Conservation (phyloP, 192 early-diverging fungal genomes). For the Backusella sp. region DNA sequence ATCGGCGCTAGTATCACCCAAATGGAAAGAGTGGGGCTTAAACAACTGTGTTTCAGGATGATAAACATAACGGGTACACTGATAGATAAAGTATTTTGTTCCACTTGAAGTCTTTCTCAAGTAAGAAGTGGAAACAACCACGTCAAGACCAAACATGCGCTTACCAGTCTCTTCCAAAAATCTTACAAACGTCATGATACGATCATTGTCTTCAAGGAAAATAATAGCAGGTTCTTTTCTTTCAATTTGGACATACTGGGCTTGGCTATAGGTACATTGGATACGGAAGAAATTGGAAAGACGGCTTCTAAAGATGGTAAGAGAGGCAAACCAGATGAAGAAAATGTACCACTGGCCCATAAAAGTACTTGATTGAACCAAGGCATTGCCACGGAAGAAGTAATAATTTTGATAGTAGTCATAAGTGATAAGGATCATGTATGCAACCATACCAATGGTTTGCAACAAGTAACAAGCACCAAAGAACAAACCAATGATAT, state of each 20-base stretch:
- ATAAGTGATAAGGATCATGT: slow-evolving; percentile 38
- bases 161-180: slow-evolving; percentile 19
- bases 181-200: slow-evolving; percentile 28
- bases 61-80: slow-evolving; percentile 75
- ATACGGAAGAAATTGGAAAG: slow-evolving; percentile 56
- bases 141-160: slow-evolving; percentile 36
- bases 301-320: slow-evolving; percentile 40
- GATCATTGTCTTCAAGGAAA: slow-evolving; percentile 37
- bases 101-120: slow-evolving; percentile 48
- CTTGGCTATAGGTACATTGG: slow-evolving; percentile 39
- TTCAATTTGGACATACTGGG: slow-evolving; percentile 48
- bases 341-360: slow-evolving; percentile 52
- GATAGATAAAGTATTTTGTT: slow-evolving; percentile 62
- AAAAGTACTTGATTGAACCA: slow-evolving; percentile 42
- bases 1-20: slow-evolving; percentile 52
- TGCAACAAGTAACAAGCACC: slow-evolving; percentile 36
- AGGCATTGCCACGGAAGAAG: slow-evolving; percentile 36
- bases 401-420: slow-evolving; percentile 46
- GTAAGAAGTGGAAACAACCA: slow-evolving; percentile 39
- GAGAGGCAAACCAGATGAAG: slow-evolving; percentile 41
- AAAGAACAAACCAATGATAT: slow-evolving; percentile 39
- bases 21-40: slow-evolving; percentile 53
- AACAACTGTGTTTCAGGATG: slow-evolving; percentile 50
- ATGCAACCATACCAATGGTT: slow-evolving; percentile 38
- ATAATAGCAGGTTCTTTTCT: slow-evolving; percentile 35